Evolutionary conservation across 2,329 filamentous ascomycete genomes (phyloP).

Genomic region (Monosporascus sp.): DNA sequence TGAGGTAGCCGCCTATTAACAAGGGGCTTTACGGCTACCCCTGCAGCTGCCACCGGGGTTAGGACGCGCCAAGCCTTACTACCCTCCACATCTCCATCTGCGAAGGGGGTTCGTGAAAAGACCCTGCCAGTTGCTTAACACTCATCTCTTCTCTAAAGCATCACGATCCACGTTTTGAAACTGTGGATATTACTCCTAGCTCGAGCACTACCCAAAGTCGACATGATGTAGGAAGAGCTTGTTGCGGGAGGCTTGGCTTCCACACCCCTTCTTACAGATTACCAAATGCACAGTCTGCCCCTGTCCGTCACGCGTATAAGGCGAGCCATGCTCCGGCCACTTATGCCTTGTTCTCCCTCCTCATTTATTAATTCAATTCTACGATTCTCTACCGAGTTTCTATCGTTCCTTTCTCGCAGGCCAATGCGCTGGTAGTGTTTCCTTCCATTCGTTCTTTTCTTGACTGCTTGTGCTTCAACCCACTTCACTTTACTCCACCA

Average conservation of each 20-base stretch:
- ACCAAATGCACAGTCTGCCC: conserved; percentile 17
- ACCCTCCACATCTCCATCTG: conserved; percentile 12
- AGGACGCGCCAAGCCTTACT: conserved; percentile 9
- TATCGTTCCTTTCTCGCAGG: conserved; percentile 31
- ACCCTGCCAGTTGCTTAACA: conserved; percentile 25
- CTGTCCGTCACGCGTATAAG: conserved; percentile 28
- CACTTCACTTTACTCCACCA: conserved; percentile 33
- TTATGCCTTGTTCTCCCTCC: conserved; percentile 26
- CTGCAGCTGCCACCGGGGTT: conserved; percentile 4
- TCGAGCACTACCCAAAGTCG: conserved; percentile 20
- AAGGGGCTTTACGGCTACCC: conserved; percentile 12
- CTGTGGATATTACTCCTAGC: conserved; percentile 32
- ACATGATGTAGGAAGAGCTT: conserved; percentile 21
- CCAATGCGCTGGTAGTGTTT: conserved; percentile 45
- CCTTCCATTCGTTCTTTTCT: conserved; percentile 44
- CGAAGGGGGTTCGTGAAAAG: conserved; percentile 6
- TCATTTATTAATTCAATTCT: conserved; percentile 24
- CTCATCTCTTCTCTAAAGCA: conserved; percentile 21
- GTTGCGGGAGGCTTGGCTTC: conserved; percentile 20
- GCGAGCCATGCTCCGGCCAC: conserved; percentile 36
- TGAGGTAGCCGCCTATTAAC: not conserved
- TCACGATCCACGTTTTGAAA: conserved; percentile 36
- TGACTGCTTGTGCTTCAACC: conserved; percentile 27
- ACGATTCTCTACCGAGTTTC: conserved; percentile 18
- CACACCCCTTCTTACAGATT: conserved; percentile 16